Percentiles rank a stretch among this genome's conserved stretches.
Evolutionary conservation across 1,284 basidiomycete genomes (phyloP).

Genomic region (Rhodotorula sp.): DNA sequence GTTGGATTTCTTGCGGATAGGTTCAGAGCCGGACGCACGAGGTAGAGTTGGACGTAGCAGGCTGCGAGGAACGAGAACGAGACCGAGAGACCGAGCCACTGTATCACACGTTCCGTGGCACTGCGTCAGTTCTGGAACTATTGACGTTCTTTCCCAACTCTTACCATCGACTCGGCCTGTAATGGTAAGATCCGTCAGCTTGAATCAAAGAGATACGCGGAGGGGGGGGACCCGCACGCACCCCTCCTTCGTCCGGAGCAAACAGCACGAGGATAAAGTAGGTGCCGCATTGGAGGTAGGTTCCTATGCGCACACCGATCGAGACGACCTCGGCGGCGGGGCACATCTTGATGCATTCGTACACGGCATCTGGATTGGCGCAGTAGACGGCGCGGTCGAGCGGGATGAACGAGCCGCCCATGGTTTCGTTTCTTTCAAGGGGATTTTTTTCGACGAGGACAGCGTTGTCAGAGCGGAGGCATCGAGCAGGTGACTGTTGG

Average conservation of each 20-base stretch:
- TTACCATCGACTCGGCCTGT: neutral
- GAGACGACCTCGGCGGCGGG: conserved; percentile 20
- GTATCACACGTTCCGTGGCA: neutral
- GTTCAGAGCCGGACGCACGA: conserved; percentile 4
- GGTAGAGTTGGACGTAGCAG: conserved; percentile 22
- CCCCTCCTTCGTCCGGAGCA: conserved; percentile 35
- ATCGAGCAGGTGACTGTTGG: neutral
- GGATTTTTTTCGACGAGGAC: no score
- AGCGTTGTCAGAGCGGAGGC: neutral
- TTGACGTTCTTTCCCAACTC: no score
- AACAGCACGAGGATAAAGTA: conserved; percentile 32
- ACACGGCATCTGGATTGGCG: conserved; percentile 27
- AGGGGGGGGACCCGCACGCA: neutral
- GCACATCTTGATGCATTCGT: conserved; percentile 25
- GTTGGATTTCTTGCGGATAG: no score
- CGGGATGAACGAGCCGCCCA: conserved; percentile 16
- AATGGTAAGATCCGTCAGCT: neutral
- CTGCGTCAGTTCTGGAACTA: neutral
- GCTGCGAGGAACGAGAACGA: conserved; percentile 31
- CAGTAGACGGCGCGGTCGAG: conserved; percentile 30
- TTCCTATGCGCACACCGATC: conserved; percentile 26
- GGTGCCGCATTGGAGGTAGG: conserved; percentile 27
- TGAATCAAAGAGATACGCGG: no score
- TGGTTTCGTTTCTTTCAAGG: neutral
- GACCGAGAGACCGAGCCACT: conserved; percentile 31